Evolutionary conservation across 2,329 filamentous ascomycete species (phyloP).

Genomic region (Phyllosticta paracitricarpa): DNA sequence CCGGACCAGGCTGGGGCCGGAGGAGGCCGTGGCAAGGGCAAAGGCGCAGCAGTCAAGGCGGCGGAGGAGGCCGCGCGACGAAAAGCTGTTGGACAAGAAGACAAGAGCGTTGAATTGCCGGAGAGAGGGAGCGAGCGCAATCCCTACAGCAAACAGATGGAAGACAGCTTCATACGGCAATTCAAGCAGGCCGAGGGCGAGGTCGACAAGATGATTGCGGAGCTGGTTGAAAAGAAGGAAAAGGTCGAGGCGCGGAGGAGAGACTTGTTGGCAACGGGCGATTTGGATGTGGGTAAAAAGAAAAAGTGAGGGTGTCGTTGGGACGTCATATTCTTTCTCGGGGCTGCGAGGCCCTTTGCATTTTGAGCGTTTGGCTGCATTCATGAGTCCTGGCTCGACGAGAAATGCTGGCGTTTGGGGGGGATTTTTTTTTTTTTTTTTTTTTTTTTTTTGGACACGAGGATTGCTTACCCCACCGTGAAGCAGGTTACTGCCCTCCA

Average conservation of each 20-base stretch:
- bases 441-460: background rate
- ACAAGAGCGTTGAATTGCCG: constrained; percentile 7
- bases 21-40: constrained; percentile 42
- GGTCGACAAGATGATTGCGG: constrained; percentile 9
- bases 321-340: background rate
- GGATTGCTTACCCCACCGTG: background rate
- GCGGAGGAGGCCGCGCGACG: background rate
- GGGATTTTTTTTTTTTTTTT: no score
- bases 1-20: constrained; percentile 21
- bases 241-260: constrained; percentile 2
- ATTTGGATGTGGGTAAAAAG: constrained; percentile 8
- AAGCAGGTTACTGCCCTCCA: background rate
- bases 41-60: constrained; percentile 19
- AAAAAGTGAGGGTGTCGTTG: background rate
- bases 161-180: constrained; percentile 7
- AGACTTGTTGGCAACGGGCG: constrained; percentile 3
- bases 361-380: background rate
- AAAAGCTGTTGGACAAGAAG: constrained; percentile 2
- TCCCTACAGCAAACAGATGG: constrained; percentile 10
- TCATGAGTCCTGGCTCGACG: background rate
- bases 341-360: background rate
- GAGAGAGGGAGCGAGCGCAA: constrained; percentile 7
- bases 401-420: background rate
- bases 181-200: constrained; percentile 9
- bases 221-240: constrained; percentile 6